Conservation (phyloP, 305 asterid species). For the Solanum hybrid region DNA sequence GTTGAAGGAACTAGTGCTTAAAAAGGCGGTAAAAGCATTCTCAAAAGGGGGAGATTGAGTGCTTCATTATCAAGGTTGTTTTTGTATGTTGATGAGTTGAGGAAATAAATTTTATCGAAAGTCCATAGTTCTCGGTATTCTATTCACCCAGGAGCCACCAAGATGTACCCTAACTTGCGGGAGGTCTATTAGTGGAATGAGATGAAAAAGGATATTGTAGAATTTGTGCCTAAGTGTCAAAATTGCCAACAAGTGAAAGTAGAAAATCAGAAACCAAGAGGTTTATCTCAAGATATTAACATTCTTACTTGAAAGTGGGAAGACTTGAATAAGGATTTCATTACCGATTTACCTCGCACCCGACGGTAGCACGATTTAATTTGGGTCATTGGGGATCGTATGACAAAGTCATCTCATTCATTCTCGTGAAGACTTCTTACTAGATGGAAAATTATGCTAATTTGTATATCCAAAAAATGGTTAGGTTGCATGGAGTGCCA, state of each 20-base stretch:
- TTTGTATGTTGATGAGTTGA: not conserved
- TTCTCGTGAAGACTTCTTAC: not conserved
- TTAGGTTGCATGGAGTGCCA: not conserved
- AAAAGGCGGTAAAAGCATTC: not conserved
- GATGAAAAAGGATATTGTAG: not conserved
- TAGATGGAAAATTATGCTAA: not conserved
- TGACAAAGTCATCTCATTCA: too few relatives aligned
- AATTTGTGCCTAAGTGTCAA: not conserved
- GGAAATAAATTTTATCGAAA: not conserved
- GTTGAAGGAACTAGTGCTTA: not conserved
- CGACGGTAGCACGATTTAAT: not conserved
- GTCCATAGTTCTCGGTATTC: too few relatives aligned
- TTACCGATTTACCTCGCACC: not conserved
- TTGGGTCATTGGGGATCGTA: not conserved
- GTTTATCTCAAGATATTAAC: not conserved
- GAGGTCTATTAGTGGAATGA: not conserved
- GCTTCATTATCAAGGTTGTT: not conserved
- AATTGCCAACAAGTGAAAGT: not conserved
- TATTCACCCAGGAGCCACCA: not conserved
- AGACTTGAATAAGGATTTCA: not conserved
- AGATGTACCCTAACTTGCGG: too few relatives aligned
- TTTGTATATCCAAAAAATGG: too few relatives aligned
- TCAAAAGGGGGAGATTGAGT: not conserved
- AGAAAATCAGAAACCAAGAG: not conserved
- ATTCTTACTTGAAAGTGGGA: not conserved